Percentiles rank a stretch among this genome's conserved stretches.
These are phyloP conservation scores for Podospora anserina DNA, from an alignment of 495 filamentous ascomycete species.

Conservation along the genomic window DNA sequence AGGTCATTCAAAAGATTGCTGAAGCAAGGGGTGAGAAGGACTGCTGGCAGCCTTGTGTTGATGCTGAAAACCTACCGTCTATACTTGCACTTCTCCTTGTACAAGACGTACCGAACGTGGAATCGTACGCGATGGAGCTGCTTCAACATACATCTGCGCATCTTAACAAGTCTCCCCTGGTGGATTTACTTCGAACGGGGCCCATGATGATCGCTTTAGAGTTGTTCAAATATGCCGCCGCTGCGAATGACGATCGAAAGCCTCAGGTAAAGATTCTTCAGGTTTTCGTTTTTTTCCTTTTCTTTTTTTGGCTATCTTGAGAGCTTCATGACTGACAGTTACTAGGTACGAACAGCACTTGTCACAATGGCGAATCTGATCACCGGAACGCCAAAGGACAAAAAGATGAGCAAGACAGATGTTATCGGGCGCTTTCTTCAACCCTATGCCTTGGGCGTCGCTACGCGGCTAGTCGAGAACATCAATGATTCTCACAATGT, in stretches of 20 bases:
- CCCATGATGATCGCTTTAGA: conserved; percentile 73
- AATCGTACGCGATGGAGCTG: conserved; percentile 63
- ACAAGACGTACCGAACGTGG: conserved; percentile 65
- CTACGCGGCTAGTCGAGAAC: conserved; percentile 73
- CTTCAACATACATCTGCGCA: conserved; percentile 63
- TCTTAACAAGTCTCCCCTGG: conserved; percentile 62
- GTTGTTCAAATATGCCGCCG: conserved; percentile 76
- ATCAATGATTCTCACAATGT: conserved; percentile 68
- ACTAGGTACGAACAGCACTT: conserved; percentile 60
- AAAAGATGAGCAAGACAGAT: conserved; percentile 49
- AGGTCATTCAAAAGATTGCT: conserved; percentile 77
- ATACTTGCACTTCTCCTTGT: conserved; percentile 76
- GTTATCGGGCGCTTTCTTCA: conserved; percentile 79
- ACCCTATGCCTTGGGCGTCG: conserved; percentile 81
- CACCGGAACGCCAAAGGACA: conserved; percentile 45
- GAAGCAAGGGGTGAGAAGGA: conserved; percentile 60
- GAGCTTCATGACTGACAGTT: conserved; percentile 20
- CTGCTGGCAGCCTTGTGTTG: conserved; percentile 40
- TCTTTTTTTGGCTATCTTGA: neutral
- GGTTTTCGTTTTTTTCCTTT: neutral
- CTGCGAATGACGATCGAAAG: conserved; percentile 60
- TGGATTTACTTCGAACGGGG: conserved; percentile 69
- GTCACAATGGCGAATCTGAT: conserved; percentile 63
- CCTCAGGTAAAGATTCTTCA: conserved; percentile 35
- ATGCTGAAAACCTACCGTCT: conserved; percentile 66